Conservation (phyloP, 139 green algal species). For the Yamagishiella unicocca region DNA sequence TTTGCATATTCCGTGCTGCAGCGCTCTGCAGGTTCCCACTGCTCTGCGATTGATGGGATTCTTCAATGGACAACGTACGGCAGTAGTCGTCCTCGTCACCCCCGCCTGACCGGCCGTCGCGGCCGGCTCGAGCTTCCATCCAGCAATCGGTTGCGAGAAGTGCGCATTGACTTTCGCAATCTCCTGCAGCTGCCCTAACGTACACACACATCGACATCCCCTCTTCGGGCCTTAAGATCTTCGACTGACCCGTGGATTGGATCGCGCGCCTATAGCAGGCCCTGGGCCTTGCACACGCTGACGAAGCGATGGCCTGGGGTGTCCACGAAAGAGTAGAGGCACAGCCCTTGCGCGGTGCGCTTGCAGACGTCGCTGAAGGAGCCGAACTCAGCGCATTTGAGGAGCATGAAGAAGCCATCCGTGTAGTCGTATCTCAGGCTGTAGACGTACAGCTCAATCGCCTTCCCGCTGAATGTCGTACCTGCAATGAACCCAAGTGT, state of each 20-base stretch:
- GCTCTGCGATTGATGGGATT: no score
- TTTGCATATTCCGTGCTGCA: background rate
- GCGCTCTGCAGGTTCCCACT: background rate
- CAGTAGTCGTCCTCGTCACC: no score
- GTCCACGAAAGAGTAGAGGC: constrained; percentile 35
- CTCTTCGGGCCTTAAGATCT: background rate
- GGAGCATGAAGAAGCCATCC: constrained; percentile 21
- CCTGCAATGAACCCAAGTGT: background rate
- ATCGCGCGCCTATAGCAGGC: no score
- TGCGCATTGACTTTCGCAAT: background rate
- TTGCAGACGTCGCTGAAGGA: background rate
- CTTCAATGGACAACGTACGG: no score
- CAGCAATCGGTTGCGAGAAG: background rate
- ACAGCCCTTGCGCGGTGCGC: background rate
- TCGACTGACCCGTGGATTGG: no score
- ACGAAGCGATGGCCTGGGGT: constrained; percentile 9
- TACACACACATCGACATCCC: background rate
- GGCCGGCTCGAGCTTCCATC: background rate
- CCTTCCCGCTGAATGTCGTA: background rate
- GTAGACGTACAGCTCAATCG: constrained; percentile 41
- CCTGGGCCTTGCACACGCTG: constrained; percentile 1
- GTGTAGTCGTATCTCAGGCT: constrained; percentile 12
- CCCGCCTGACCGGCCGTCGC: background rate
- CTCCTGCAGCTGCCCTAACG: background rate
- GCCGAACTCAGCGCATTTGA: background rate